These are phyloP conservation scores for Cicer yamashitae DNA, from an alignment of 306 rosid genomes.

Conservation along the genomic window DNA sequence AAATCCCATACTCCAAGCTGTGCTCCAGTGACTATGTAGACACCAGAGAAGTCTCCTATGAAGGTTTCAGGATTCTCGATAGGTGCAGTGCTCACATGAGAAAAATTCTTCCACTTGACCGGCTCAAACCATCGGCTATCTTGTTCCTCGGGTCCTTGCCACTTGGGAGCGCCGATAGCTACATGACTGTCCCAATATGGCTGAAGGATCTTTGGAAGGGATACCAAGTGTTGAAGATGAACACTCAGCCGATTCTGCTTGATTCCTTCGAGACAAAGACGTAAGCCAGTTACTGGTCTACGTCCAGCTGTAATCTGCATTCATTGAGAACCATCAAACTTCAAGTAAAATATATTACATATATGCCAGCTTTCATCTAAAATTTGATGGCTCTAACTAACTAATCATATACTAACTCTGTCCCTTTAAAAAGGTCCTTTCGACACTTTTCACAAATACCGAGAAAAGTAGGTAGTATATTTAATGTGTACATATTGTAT, in stretches of 20 bases:
- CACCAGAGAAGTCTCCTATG: constrained; percentile 65
- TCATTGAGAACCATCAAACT: constrained; percentile 14
- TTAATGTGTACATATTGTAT: too few species aligned
- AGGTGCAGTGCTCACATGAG: constrained; percentile 88
- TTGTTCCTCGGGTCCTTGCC: constrained; percentile 91
- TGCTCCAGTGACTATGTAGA: constrained; percentile 73
- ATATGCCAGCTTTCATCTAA: neutral
- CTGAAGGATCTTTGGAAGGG: constrained; percentile 80
- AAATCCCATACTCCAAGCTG: constrained; percentile 95
- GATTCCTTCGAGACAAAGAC: constrained; percentile 74
- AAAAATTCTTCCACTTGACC: constrained; percentile 80
- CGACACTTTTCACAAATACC: too few species aligned
- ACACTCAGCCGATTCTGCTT: constrained; percentile 76
- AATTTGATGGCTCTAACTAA: neutral
- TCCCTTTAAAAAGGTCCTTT: too few species aligned
- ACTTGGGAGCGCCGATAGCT: constrained; percentile 89
- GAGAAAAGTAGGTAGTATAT: too few species aligned
- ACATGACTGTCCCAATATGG: constrained; percentile 79
- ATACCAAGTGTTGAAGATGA: constrained; percentile 80
- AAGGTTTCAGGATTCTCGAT: constrained; percentile 73
- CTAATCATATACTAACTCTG: too few species aligned
- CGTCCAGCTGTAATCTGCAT: constrained; percentile 88
- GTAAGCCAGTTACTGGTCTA: constrained; percentile 82
- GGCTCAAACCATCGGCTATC: constrained; percentile 95
- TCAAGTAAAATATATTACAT: neutral